phyloP scores from a whole-genome alignment of 2,329 filamentous ascomycete genomes.

The Aspergillus quadricinctus region DNA sequence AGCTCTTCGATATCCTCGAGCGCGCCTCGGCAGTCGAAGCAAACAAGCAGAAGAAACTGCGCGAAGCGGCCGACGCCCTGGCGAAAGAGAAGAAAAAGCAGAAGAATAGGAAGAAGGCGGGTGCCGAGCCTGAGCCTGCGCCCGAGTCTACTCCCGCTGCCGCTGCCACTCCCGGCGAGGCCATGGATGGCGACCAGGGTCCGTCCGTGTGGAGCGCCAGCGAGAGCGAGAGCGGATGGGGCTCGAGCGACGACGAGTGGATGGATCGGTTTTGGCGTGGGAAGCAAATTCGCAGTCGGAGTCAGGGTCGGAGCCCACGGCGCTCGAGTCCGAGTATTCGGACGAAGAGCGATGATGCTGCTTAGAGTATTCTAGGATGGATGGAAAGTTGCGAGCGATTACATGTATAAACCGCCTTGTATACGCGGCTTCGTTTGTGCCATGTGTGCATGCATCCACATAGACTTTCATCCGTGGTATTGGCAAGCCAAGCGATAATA shows the following conservation, averaged over 20 bases:
- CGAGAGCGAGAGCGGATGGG: constrained; percentile 36
- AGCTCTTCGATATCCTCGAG: constrained; percentile 45
- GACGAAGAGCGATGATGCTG: not conserved
- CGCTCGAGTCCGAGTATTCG: not conserved
- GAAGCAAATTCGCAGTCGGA: not conserved
- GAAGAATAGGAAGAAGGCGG: constrained; percentile 19
- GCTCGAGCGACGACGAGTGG: constrained; percentile 19
- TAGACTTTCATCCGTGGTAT: not conserved
- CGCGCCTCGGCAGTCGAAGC: constrained; percentile 27
- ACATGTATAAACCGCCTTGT: not conserved
- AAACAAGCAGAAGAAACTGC: constrained; percentile 14
- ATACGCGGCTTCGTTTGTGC: not conserved
- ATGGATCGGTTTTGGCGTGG: not conserved
- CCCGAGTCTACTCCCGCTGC: no score
- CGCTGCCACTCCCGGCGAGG: not conserved
- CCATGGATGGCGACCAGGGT: constrained; percentile 2
- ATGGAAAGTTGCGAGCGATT: no score
- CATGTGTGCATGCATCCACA: not conserved
- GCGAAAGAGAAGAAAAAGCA: constrained; percentile 18
- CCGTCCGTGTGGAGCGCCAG: constrained; percentile 31
- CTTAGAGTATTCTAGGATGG: not conserved
- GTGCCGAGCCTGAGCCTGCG: constrained; percentile 5
- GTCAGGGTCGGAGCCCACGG: not conserved
- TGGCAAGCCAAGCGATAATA: not conserved
- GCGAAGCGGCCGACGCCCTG: constrained; percentile 17